Evolutionary conservation across 805 yeast species (phyloP).

Genomic region (Starmerella floris): DNA sequence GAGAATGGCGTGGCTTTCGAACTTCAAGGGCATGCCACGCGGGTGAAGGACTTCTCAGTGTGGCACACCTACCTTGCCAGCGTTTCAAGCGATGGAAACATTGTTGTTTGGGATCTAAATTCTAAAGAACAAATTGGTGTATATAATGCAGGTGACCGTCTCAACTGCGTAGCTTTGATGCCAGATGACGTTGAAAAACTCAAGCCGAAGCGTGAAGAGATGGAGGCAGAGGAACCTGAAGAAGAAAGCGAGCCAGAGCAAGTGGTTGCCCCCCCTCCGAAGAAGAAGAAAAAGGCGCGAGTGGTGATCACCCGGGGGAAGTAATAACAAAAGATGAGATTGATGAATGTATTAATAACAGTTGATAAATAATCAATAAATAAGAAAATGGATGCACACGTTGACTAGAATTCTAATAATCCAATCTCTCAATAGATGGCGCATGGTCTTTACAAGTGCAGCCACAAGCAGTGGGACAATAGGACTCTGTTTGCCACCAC

Average conservation of each 20-base stretch:
- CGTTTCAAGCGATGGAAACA: slow-evolving; percentile 84
- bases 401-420: too few species aligned
- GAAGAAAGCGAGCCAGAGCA: slow-evolving; percentile 13
- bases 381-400: too few species aligned
- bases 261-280: slow-evolving; percentile 8
- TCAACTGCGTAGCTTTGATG: slow-evolving; percentile 64
- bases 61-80: slow-evolving; percentile 47
- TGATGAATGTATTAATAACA: not conserved
- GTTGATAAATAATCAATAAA: too few species aligned
- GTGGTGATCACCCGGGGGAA: slow-evolving; percentile 18
- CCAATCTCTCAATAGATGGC: too few species aligned
- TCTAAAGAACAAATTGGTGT: slow-evolving; percentile 72
- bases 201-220: slow-evolving; percentile 53
- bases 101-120: slow-evolving; percentile 75
- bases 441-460: slow-evolving; percentile 39
- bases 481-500: slow-evolving; percentile 57
- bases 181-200: slow-evolving; percentile 67
- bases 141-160: slow-evolving; percentile 78
- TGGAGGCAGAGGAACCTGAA: slow-evolving; percentile 38
- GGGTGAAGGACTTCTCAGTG: slow-evolving; percentile 68
- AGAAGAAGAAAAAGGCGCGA: slow-evolving; percentile 23
- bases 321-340: not conserved
- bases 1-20: slow-evolving; percentile 35
- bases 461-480: slow-evolving; percentile 81
- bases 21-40: slow-evolving; percentile 67